Evolutionary conservation across 495 filamentous ascomycete genomes (phyloP).

Genomic region (Apodospora peruviana): DNA sequence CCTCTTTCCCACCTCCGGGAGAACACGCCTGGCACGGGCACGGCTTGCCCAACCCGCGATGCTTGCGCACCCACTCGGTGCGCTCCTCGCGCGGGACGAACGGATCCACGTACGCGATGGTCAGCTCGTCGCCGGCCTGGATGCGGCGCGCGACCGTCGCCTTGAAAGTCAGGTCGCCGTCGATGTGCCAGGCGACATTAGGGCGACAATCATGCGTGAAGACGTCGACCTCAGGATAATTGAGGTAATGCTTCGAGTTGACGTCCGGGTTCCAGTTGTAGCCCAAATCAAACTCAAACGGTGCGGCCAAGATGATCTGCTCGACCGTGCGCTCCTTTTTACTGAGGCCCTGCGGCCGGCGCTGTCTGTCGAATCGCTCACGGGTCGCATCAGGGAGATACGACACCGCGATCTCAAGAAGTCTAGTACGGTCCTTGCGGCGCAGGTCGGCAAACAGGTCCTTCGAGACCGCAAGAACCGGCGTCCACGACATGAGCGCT

Average conservation of each 20-base stretch:
- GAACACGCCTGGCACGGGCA: constrained; percentile 22
- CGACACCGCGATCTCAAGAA: constrained; percentile 26
- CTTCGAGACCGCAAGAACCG: constrained; percentile 27
- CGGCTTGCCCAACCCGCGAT: constrained; percentile 6
- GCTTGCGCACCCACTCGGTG: constrained; percentile 15
- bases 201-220: constrained; percentile 32
- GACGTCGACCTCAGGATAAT: constrained; percentile 23
- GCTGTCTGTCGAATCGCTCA: constrained; percentile 17
- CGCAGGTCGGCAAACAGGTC: constrained; percentile 21
- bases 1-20: not conserved
- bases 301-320: constrained; percentile 21
- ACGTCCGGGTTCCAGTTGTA: constrained; percentile 2
- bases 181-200: constrained; percentile 28
- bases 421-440: constrained; percentile 13
- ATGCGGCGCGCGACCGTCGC: constrained; percentile 24
- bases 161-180: constrained; percentile 16
- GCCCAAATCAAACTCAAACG: constrained; percentile 27
- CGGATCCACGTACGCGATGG: constrained; percentile 24
- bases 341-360: constrained; percentile 1
- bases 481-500: constrained; percentile 18
- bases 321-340: constrained; percentile 14
- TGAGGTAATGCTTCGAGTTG: constrained; percentile 22
- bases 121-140: constrained; percentile 27
- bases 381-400: constrained; percentile 23
- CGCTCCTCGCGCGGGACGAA: constrained; percentile 17